These are phyloP conservation scores for Spinacia oleracea DNA, from an alignment of 179 eudicot genomes.

Conservation along the genomic window DNA sequence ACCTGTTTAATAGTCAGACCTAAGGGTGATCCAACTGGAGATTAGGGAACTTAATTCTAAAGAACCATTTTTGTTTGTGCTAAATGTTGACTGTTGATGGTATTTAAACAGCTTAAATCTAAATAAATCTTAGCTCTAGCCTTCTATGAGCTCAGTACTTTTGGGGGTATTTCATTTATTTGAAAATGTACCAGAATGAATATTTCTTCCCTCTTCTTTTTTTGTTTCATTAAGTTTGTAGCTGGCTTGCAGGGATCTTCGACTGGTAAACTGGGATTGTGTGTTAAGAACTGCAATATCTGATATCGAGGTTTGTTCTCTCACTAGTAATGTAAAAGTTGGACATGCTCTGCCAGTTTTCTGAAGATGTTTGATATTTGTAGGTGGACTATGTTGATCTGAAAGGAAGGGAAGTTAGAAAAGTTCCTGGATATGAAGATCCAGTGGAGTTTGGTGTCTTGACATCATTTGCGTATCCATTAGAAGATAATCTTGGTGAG, in stretches of 20 bases:
- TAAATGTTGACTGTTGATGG: not conserved
- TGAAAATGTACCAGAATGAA: not conserved
- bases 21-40: too few relatives aligned
- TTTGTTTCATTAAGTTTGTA: not conserved
- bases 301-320: conserved; percentile 70
- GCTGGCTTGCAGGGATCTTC: conserved; percentile 56
- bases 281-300: conserved; percentile 89
- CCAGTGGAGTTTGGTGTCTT: conserved; percentile 86
- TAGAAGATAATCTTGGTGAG: conserved; percentile 78
- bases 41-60: too few relatives aligned
- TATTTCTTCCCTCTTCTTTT: not conserved
- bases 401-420: conserved; percentile 65
- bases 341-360: conserved; percentile 7
- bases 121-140: not conserved
- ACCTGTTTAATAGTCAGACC: too few relatives aligned
- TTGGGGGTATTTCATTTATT: not conserved
- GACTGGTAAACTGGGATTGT: conserved; percentile 96
- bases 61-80: too few relatives aligned
- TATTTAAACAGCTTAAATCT: not conserved
- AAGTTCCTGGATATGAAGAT: conserved; percentile 82
- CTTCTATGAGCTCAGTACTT: not conserved
- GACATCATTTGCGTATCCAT: conserved; percentile 88
- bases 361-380: conserved; percentile 26
- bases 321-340: not conserved
- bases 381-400: conserved; percentile 84